Conservation (phyloP, 2,329 filamentous ascomycete genomes). For the Clonostachys chloroleuca region DNA sequence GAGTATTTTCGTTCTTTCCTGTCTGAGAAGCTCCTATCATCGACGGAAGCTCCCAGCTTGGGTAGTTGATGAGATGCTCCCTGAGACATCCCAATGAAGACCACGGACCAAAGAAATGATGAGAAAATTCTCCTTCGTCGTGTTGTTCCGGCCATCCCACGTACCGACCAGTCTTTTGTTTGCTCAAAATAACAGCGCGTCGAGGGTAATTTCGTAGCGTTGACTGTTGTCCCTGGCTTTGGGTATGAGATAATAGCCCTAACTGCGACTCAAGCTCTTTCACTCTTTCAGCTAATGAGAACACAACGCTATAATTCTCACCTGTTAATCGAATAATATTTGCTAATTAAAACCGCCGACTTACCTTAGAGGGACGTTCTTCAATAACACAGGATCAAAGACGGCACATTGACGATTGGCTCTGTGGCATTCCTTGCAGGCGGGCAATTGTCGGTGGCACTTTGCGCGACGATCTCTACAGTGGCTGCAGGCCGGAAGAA, state of each 20-base stretch:
- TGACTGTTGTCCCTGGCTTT: no score
- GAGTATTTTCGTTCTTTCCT: neutral
- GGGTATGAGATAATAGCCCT: no score
- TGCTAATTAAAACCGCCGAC: neutral
- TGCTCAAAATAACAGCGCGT: neutral
- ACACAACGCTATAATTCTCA: neutral
- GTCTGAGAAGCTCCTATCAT: neutral
- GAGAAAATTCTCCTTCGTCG: neutral
- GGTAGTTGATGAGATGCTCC: neutral
- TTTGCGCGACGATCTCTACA: slow-evolving; percentile 7
- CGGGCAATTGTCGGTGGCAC: slow-evolving; percentile 5
- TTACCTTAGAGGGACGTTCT: slow-evolving; percentile 1
- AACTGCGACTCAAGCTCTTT: neutral
- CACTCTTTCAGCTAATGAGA: neutral
- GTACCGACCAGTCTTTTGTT: neutral
- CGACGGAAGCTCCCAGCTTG: neutral
- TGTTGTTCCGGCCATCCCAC: no score
- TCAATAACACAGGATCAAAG: neutral
- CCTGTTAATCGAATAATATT: neutral
- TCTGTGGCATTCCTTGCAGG: slow-evolving; percentile 1
- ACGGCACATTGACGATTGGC: neutral
- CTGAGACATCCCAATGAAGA: neutral
- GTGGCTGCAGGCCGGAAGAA: slow-evolving; percentile 6
- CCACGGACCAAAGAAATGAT: neutral
- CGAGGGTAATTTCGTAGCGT: no score